These are phyloP conservation scores for Ascochyta lentis DNA, from an alignment of 2,329 filamentous ascomycete species.

Conservation along the genomic window DNA sequence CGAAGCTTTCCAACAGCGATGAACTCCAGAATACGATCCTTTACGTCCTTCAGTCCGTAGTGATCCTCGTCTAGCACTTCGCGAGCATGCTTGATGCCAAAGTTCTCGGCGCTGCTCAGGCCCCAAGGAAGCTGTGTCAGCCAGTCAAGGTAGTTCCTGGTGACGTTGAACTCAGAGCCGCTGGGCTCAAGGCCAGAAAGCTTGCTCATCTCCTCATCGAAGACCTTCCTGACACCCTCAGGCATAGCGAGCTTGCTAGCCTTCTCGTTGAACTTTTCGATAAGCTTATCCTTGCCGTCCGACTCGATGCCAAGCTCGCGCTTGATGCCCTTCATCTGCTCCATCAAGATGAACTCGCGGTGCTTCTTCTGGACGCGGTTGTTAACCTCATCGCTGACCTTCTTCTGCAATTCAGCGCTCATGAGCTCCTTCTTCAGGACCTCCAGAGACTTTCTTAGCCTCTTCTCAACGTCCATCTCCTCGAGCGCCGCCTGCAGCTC, in stretches of 20 bases:
- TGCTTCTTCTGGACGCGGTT: slow-evolving; percentile 97
- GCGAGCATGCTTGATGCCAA: slow-evolving; percentile 90
- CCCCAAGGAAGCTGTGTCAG: slow-evolving; percentile 98
- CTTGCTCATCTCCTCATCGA: slow-evolving; percentile 98
- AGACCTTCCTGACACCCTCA: slow-evolving; percentile 94
- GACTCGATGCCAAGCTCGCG: slow-evolving; percentile 95
- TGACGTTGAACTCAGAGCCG: slow-evolving; percentile 98
- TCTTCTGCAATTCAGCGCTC: slow-evolving; percentile 95
- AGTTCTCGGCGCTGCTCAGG: slow-evolving; percentile 93
- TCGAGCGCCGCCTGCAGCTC: slow-evolving; percentile 93
- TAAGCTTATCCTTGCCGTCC: slow-evolving; percentile 96
- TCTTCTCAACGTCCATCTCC: slow-evolving; percentile 87
- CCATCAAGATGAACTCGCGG: slow-evolving; percentile 97
- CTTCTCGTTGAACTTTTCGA: slow-evolving; percentile 97
- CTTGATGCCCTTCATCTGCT: slow-evolving; percentile 99
- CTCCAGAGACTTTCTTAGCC: slow-evolving; percentile 87
- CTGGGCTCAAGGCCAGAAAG: slow-evolving; percentile 92
- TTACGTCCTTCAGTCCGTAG: slow-evolving; percentile 96
- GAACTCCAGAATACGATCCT: slow-evolving; percentile 97
- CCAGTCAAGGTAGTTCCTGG: slow-evolving; percentile 98
- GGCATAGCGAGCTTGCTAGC: slow-evolving; percentile 94
- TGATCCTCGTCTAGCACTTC: slow-evolving; percentile 94
- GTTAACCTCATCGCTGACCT: slow-evolving; percentile 97
- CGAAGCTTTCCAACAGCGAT: slow-evolving; percentile 97
- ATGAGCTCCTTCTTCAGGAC: slow-evolving; percentile 98